Evolutionary conservation across 2,329 filamentous ascomycete species (phyloP).

Genomic region (Arthrobotrys musiformis): DNA sequence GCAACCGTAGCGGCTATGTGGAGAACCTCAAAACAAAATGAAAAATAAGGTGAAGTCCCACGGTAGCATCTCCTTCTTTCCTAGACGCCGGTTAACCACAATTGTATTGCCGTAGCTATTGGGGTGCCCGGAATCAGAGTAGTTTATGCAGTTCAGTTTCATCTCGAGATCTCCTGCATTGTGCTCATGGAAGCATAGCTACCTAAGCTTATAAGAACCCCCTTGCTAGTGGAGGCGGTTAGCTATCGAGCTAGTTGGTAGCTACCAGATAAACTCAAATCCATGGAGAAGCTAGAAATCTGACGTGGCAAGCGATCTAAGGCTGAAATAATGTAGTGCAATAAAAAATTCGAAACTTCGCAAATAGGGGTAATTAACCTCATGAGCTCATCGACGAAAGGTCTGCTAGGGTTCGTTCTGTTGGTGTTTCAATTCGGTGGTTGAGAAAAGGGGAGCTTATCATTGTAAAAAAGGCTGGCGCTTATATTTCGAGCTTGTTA

Average conservation of each 20-base stretch:
- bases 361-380: no score
- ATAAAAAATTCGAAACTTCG: background rate
- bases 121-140: background rate
- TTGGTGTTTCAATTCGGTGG: background rate
- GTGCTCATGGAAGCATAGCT: background rate
- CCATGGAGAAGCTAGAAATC: background rate
- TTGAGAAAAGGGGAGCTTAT: background rate
- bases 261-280: background rate
- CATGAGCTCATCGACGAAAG: background rate
- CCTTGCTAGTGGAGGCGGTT: background rate
- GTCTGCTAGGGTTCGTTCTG: background rate
- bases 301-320: background rate
- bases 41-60: no score
- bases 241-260: background rate
- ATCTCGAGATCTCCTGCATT: background rate
- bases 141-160: background rate
- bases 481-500: background rate
- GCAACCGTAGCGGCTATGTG: background rate
- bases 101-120: background rate
- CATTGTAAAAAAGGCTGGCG: conserved; percentile 18
- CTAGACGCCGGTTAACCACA: no score
- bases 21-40: no score
- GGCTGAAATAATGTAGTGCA: background rate
- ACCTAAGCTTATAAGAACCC: background rate
- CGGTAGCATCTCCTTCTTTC: no score